Evolutionary conservation across 1,139 yeast genomes (phyloP).

Genomic region (Sugiyamaella grinbergsii): DNA sequence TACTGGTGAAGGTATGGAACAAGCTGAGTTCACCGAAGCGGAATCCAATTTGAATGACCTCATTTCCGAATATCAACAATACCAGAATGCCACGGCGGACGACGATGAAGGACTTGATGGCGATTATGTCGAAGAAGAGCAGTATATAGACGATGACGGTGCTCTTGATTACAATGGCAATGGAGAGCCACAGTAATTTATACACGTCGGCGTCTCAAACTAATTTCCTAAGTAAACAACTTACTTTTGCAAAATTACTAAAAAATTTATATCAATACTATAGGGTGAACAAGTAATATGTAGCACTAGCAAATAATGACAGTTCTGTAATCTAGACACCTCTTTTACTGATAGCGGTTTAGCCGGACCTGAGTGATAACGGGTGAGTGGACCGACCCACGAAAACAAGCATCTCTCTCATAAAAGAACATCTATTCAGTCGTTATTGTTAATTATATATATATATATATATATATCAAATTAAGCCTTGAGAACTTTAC

Average conservation of each 20-base stretch:
- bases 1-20: constrained; percentile 52
- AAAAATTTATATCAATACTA: constrained; percentile 1
- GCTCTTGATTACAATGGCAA: constrained; percentile 24
- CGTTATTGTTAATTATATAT: constrained; percentile 13
- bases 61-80: constrained; percentile 49
- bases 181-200: constrained; percentile 16
- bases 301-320: constrained; percentile 18
- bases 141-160: constrained; percentile 20
- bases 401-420: no score
- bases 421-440: constrained; percentile 15
- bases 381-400: no score
- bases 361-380: no score
- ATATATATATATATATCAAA: neutral
- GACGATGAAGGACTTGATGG: constrained; percentile 43
- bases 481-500: constrained; percentile 46
- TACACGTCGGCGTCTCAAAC: neutral
- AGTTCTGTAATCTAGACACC: constrained; percentile 6
- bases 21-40: constrained; percentile 50
- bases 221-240: neutral
- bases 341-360: no score
- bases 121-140: constrained; percentile 26
- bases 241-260: neutral
- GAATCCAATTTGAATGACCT: constrained; percentile 48
- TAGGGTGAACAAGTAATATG: constrained; percentile 10
- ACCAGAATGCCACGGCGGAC: constrained; percentile 47